A percentile compares a stretch with the other conserved stretches of the same genome.
Conservation (phyloP, 768 basidiomycete species). For the Asterophora parasitica region DNA sequence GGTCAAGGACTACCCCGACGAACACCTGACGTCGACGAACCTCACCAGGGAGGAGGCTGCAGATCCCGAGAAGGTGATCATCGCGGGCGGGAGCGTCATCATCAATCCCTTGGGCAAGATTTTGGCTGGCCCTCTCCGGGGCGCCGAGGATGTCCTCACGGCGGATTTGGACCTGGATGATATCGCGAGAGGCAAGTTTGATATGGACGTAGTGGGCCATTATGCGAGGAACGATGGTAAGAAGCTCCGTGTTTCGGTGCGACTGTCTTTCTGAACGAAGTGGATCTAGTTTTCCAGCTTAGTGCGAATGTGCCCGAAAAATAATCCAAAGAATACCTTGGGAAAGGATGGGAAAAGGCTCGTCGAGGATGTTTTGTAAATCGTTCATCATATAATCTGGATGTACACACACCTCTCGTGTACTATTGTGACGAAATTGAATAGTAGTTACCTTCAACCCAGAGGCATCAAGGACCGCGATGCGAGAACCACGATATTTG, state of each 20-base stretch:
- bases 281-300: conserved; percentile 14
- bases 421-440: too few relatives aligned
- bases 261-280: neutral
- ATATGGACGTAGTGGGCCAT: conserved; percentile 58
- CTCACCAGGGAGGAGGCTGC: conserved; percentile 19
- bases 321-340: neutral
- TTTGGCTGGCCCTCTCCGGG: conserved; percentile 54
- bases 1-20: conserved; percentile 42
- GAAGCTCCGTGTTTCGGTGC: conserved; percentile 13
- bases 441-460: too few relatives aligned
- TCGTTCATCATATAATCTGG: too few relatives aligned
- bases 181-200: conserved; percentile 52
- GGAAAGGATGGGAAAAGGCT: too few relatives aligned
- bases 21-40: conserved; percentile 38
- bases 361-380: too few relatives aligned
- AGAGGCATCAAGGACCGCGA: neutral
- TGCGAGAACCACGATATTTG: neutral
- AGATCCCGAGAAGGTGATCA: conserved; percentile 46
- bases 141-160: conserved; percentile 47
- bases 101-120: conserved; percentile 52
- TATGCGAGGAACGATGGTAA: conserved; percentile 55
- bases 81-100: conserved; percentile 59
- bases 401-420: too few relatives aligned
- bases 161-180: conserved; percentile 60
- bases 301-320: conserved; percentile 6